Conservation (phyloP, 2,329 filamentous ascomycete species). For the Zasmidium cellare region DNA sequence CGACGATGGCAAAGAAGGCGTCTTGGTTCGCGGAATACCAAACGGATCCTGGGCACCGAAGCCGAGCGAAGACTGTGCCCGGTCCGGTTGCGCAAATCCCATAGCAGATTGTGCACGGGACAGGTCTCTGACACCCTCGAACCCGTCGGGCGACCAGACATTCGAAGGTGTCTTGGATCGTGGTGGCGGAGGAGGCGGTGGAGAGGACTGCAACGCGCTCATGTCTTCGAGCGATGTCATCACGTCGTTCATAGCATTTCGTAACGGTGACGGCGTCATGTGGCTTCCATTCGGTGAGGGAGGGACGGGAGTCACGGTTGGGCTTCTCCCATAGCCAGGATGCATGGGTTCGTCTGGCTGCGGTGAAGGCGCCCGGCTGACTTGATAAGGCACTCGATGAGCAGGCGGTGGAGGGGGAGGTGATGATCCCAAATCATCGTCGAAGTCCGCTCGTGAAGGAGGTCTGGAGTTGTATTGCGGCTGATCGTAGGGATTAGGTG, state of each 20-base stretch:
- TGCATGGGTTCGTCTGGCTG: constrained; percentile 27
- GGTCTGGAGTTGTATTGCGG: constrained; percentile 20
- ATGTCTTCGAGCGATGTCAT: constrained; percentile 94
- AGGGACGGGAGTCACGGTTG: constrained; percentile 63
- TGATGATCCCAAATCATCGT: constrained; percentile 57
- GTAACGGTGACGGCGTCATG: constrained; percentile 80
- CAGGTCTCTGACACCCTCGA: constrained; percentile 58
- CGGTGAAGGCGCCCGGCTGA: constrained; percentile 51
- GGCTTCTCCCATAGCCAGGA: constrained; percentile 49
- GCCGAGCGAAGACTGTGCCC: constrained; percentile 75
- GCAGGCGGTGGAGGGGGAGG: constrained; percentile 85
- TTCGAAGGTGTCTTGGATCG: constrained; percentile 62
- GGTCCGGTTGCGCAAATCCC: constrained; percentile 54
- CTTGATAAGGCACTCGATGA: constrained; percentile 61
- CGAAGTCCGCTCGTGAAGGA: constrained; percentile 22
- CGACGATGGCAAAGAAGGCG: constrained; percentile 37
- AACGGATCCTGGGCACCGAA: constrained; percentile 48
- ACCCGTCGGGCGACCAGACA: constrained; percentile 90
- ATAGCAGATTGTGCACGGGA: constrained; percentile 70
- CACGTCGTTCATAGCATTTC: constrained; percentile 96
- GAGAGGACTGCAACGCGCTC: constrained; percentile 58
- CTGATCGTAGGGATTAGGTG: constrained; percentile 30
- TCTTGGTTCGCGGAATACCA: constrained; percentile 49
- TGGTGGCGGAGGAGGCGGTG: constrained; percentile 22
- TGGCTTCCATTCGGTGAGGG: constrained; percentile 62